A percentile compares a stretch with the other conserved stretches of the same genome.
Conservation (phyloP, 352 stramenopile genomes). For the Phytophthora gonapodyides region DNA sequence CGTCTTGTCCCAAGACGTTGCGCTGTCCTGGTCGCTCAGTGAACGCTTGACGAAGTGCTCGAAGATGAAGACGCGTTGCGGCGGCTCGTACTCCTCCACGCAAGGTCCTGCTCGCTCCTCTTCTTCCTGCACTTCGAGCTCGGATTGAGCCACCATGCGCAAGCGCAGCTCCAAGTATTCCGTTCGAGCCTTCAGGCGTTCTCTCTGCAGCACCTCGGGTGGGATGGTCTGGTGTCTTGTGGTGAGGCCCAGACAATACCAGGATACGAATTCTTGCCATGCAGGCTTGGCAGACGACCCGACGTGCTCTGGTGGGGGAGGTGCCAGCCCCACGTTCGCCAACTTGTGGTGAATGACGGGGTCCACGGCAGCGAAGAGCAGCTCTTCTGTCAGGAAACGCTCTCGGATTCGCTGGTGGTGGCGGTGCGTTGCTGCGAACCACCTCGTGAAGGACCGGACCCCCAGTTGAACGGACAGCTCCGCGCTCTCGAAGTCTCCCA, state of each 20-base stretch:
- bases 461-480: slow-evolving; percentile 52
- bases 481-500: slow-evolving; percentile 49
- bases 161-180: slow-evolving; percentile 46
- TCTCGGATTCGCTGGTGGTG: slow-evolving; percentile 56
- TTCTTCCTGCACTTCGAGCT: slow-evolving; percentile 40
- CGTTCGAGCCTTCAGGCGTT: slow-evolving; percentile 41
- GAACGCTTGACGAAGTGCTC: slow-evolving; percentile 44
- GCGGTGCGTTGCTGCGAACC: slow-evolving; percentile 51
- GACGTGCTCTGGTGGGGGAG: slow-evolving; percentile 33
- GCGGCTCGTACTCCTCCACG: slow-evolving; percentile 15
- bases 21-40: slow-evolving; percentile 34
- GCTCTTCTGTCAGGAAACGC: slow-evolving; percentile 60
- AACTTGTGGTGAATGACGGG: slow-evolving; percentile 44
- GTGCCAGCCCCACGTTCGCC: slow-evolving; percentile 31
- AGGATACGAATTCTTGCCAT: slow-evolving; percentile 57
- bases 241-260: slow-evolving; percentile 54
- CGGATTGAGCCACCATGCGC: slow-evolving; percentile 28
- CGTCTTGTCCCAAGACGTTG: slow-evolving; percentile 47
- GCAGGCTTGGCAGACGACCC: slow-evolving; percentile 23
- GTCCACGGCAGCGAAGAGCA: slow-evolving; percentile 57
- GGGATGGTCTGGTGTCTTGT: slow-evolving; percentile 29
- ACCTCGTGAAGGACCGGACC: slow-evolving; percentile 59
- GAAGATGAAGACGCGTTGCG: slow-evolving; percentile 53
- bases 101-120: slow-evolving; percentile 28
- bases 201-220: slow-evolving; percentile 27